Evolutionary conservation across 352 stramenopile species (phyloP), one percentile per base, ranked within the genome.

Genomic region (Phytophthora sp.): DNA sequence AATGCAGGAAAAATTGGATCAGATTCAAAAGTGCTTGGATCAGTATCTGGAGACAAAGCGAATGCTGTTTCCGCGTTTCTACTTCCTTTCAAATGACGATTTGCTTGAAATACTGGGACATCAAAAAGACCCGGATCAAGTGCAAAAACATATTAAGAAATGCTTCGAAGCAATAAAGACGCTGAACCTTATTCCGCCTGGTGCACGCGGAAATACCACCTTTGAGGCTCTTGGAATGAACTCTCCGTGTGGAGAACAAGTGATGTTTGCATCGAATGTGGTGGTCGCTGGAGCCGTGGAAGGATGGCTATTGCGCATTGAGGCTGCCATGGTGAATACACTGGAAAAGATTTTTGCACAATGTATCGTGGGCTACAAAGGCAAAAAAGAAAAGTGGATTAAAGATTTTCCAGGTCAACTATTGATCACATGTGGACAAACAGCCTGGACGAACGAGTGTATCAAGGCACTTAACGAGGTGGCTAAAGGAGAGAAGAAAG

Each of bases 381-480:
- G 86, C 11, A 98, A 98, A 64, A 98, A 98, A 62, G 94, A 98
- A 49, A 97, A 97, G 50, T 98, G 94, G 94, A 94, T 98, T 44
- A 97, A 96, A 45, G 92, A 98, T 54, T 97, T 94, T 43, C 89
- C 94, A 4, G 94, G 94, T 3, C 91, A 98, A 56, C 57, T 98
- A 2, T 54, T 98, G 17, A 98, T 98, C 64, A 97, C 93, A 4
- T 97, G 91, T 41, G 93, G 93, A 0, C 87, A 96, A 52, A 97
- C 96, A 0, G 78, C 85, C 21, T 98, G 92, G 92, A 98, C 91
- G 10, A 97, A 91, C 23, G 92, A 98, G 45, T 98, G 93, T 53
- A 92, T 95, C 45, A 98, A 98, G 57, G 92, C 94, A 8, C 69
- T 98, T 10, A 94, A 96, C 48, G 88, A 95, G 49, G 89, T 98